Conservation (phyloP, 768 basidiomycete genomes). For the Suillus subluteus region DNA sequence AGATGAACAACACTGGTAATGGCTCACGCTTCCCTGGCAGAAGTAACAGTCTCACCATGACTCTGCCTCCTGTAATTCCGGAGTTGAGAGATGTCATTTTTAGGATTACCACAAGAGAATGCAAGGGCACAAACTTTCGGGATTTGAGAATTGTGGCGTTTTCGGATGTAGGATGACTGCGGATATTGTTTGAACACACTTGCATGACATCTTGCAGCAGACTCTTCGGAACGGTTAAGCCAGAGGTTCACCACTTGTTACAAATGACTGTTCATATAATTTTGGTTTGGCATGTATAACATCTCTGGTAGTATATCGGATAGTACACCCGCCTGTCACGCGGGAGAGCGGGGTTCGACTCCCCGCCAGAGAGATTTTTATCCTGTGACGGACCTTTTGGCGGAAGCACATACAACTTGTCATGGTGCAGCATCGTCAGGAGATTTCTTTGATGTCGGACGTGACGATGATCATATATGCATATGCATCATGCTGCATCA, state of each 20-base stretch:
- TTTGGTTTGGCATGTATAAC: neutral
- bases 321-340: slow-evolving; percentile 41
- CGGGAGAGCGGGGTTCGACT: slow-evolving; percentile 39
- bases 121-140: neutral
- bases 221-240: too few relatives aligned
- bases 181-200: too few relatives aligned
- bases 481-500: too few relatives aligned
- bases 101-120: neutral
- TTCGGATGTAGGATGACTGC: neutral
- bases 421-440: too few relatives aligned
- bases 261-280: neutral
- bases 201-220: too few relatives aligned
- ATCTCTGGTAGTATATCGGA: slow-evolving; percentile 39
- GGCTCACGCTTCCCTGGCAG: neutral
- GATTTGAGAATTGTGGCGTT: neutral
- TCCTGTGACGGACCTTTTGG: too few relatives aligned
- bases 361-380: slow-evolving; percentile 32
- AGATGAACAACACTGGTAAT: neutral
- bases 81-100: neutral
- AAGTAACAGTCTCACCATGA: neutral
- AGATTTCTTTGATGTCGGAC: too few relatives aligned
- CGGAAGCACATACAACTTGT: too few relatives aligned
- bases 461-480: too few relatives aligned
- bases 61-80: neutral
- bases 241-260: neutral